phyloP scores from a whole-genome alignment of 2,329 filamentous ascomycete genomes.

The Paecilomyces niveus region DNA sequence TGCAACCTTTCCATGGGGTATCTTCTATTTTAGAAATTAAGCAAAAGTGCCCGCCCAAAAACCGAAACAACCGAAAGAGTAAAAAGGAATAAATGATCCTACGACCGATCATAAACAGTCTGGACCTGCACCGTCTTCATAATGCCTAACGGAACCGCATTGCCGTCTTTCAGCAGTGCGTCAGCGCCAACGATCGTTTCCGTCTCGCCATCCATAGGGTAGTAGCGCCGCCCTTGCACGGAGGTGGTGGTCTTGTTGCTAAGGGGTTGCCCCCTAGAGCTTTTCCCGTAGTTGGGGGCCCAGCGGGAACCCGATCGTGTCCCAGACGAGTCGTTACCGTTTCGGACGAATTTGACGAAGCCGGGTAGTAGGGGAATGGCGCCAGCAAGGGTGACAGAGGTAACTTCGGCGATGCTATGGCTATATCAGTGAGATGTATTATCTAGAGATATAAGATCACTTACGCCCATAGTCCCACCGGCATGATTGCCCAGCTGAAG shows the following conservation, averaged over 20 bases:
- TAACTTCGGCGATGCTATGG: slow-evolving; percentile 3
- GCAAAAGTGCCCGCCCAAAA: neutral
- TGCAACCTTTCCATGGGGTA: neutral
- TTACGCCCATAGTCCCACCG: slow-evolving; percentile 4
- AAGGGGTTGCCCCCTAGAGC: neutral
- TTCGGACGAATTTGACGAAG: slow-evolving; percentile 3
- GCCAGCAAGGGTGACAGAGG: slow-evolving; percentile 2
- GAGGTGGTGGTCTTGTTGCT: neutral
- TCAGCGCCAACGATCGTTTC: slow-evolving; percentile 1
- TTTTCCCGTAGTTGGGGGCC: neutral
- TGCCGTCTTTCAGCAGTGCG: neutral
- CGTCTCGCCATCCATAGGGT: neutral
- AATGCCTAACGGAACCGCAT: neutral
- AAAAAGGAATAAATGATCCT: neutral
- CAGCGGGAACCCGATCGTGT: neutral
- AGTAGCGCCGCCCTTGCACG: neutral
- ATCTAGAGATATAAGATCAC: neutral
- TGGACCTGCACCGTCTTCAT: neutral
- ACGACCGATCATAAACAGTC: neutral
- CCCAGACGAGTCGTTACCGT: neutral
- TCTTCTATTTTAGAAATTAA: neutral
- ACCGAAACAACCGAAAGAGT: too few species aligned
- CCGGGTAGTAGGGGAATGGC: slow-evolving; percentile 3
- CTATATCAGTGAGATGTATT: neutral
- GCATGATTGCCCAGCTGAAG: slow-evolving; percentile 2